Conservation (phyloP, 352 stramenopile species). For the Thalassiosira hispida region DNA sequence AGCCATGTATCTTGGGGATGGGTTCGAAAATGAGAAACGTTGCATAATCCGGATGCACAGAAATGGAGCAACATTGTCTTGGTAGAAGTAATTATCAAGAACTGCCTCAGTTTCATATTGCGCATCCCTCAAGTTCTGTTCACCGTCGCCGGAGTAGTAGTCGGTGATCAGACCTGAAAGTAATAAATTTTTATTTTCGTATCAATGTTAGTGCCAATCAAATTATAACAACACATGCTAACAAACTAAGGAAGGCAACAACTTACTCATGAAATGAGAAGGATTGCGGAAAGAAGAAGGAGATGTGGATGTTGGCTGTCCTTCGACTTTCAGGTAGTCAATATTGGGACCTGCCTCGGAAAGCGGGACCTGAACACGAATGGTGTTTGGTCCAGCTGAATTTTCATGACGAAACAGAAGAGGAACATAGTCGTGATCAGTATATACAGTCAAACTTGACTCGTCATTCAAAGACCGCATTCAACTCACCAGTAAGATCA, state of each 20-base stretch:
- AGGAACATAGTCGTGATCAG: conserved; percentile 5
- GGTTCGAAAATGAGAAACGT: conserved; percentile 70
- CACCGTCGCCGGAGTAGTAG: conserved; percentile 21
- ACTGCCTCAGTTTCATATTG: conserved; percentile 74
- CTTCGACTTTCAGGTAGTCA: conserved; percentile 57
- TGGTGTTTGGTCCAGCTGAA: conserved; percentile 40
- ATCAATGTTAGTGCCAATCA: background rate
- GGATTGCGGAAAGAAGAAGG: conserved; percentile 62
- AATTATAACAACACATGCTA: background rate
- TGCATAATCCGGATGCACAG: conserved; percentile 64
- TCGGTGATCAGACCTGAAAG: conserved; percentile 3
- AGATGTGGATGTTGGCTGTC: conserved; percentile 31
- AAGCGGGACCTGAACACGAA: conserved; percentile 35
- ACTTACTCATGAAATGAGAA: conserved; percentile 56
- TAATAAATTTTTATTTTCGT: background rate
- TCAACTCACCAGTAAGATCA: conserved; percentile 7
- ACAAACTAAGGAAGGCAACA: background rate
- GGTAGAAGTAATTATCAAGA: conserved; percentile 75
- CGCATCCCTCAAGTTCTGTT: conserved; percentile 57
- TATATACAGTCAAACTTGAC: no score
- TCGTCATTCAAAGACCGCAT: no score
- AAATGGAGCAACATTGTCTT: conserved; percentile 78
- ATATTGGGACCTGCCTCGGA: conserved; percentile 45
- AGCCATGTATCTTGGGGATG: conserved; percentile 65
- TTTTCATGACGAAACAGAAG: no score